These are phyloP conservation scores for Tulasnella sp. DNA, from an alignment of 768 basidiomycete genomes.

Conservation along the genomic window DNA sequence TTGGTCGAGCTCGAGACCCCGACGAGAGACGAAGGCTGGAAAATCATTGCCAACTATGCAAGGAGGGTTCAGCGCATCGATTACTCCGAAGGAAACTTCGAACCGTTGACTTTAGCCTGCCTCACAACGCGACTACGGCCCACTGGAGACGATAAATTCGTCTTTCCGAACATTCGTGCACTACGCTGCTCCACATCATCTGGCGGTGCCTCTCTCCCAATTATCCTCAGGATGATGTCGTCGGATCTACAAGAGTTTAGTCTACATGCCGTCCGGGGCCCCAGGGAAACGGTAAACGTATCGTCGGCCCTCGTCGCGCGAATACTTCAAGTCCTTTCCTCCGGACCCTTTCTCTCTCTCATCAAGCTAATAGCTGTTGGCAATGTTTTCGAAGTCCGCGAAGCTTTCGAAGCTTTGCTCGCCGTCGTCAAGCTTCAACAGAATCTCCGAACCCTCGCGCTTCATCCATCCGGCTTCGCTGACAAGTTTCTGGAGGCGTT, in stretches of 20 bases:
- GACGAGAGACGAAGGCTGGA: not conserved
- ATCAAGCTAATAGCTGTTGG: not conserved
- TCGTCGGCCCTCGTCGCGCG: not conserved
- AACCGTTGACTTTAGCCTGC: not conserved
- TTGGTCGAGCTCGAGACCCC: not conserved
- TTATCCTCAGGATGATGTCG: not conserved
- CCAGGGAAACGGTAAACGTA: no score
- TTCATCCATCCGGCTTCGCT: not conserved
- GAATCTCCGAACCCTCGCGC: not conserved
- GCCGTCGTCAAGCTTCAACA: not conserved
- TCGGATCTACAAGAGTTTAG: not conserved
- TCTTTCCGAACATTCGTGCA: not conserved
- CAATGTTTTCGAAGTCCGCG: no score
- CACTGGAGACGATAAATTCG: not conserved
- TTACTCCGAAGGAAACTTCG: not conserved
- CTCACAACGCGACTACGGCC: not conserved
- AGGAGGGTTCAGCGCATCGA: not conserved
- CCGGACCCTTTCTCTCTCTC: not conserved
- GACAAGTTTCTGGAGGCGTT: not conserved
- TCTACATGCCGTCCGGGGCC: no score
- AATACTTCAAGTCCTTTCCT: not conserved
- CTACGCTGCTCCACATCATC: not conserved
- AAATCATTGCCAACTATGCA: not conserved
- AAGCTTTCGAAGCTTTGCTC: not conserved
- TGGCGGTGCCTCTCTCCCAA: not conserved